A percentile compares a stretch with the other conserved stretches of the same genome.
phyloP scores from a whole-genome alignment of 305 asterid genomes.

The Nicotiana rustica region DNA sequence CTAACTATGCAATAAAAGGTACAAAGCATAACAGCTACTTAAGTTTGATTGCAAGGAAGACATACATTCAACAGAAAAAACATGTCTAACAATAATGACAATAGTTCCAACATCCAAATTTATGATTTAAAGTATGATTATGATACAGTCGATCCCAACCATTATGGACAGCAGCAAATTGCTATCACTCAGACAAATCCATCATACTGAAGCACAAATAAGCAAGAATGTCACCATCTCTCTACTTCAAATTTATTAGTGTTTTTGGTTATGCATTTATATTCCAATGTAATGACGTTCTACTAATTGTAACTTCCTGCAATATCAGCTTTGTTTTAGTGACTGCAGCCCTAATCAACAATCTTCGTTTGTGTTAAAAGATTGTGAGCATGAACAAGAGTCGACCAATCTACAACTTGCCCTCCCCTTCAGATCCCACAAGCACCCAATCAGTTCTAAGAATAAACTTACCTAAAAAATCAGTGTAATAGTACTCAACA shows the following conservation, averaged over 20 bases:
- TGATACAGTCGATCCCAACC: not conserved
- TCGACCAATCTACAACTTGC: not conserved
- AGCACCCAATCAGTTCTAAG: not conserved
- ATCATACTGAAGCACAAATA: not conserved
- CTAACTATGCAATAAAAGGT: conserved; percentile 16
- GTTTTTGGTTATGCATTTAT: not conserved
- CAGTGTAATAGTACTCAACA: not conserved
- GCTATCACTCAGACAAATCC: not conserved
- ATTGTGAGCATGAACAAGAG: not conserved
- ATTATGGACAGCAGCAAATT: conserved; percentile 7
- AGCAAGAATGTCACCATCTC: not conserved
- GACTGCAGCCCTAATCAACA: not conserved
- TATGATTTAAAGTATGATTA: not conserved
- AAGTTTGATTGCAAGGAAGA: conserved; percentile 20
- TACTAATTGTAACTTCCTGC: not conserved
- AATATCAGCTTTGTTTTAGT: not conserved
- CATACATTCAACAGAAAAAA: not conserved
- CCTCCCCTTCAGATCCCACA: not conserved
- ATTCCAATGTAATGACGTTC: not conserved
- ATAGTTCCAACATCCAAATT: not conserved
- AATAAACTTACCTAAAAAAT: not conserved
- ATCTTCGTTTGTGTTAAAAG: not conserved
- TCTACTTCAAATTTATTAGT: not conserved
- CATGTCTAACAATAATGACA: not conserved
- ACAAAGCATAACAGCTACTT: not conserved